Conservation (phyloP, 2,329 filamentous ascomycete species). For the Fusarium keratoplasticum region DNA sequence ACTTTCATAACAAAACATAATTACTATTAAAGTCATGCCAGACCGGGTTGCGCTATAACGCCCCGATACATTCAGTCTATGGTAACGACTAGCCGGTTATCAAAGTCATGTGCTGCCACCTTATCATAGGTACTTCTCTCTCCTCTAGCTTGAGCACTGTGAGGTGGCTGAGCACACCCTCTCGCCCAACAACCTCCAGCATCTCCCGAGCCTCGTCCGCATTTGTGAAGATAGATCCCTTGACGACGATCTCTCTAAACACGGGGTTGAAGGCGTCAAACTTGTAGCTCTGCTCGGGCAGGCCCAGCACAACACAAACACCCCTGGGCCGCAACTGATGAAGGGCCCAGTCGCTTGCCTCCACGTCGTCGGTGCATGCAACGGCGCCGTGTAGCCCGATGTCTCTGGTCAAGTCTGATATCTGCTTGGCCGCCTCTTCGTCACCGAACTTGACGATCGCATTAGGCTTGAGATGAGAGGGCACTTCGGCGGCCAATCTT, state of each 20-base stretch:
- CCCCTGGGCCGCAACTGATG: background rate
- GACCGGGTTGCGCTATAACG: background rate
- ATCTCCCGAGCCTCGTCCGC: background rate
- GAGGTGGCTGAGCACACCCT: background rate
- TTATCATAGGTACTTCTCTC: background rate
- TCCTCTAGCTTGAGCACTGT: background rate
- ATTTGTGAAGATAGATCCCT: background rate
- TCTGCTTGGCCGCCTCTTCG: background rate
- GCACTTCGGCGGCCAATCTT: background rate
- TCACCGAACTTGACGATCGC: background rate
- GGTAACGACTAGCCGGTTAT: background rate
- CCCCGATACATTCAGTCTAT: background rate
- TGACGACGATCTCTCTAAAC: background rate
- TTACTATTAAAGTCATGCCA: background rate
- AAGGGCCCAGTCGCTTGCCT: background rate
- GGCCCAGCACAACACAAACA: background rate
- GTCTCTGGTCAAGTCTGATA: background rate
- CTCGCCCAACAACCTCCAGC: background rate
- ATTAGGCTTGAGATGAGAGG: background rate
- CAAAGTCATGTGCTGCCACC: background rate
- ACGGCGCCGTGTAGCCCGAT: background rate
- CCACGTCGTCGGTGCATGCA: background rate
- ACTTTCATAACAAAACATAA: too few species aligned
- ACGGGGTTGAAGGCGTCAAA: background rate
- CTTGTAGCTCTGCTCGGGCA: background rate